Conservation (phyloP, 345 rosid species). For the Combretum micranthum region DNA sequence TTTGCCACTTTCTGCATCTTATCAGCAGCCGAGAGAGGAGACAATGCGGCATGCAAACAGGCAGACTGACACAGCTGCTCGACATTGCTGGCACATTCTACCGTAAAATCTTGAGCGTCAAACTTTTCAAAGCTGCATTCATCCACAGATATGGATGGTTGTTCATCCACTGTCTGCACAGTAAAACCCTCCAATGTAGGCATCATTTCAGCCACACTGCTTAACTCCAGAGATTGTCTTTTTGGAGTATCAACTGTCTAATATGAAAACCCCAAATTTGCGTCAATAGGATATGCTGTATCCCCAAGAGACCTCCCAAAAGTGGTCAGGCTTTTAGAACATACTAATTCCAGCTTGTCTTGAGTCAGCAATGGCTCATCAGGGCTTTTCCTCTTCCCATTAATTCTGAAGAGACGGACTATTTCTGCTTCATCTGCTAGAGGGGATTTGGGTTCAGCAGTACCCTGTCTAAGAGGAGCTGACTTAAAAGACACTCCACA, state of each 20-base stretch:
- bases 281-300: conserved; percentile 15
- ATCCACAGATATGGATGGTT: conserved; percentile 18
- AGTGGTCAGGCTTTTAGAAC: conserved; percentile 19
- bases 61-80: conserved; percentile 71
- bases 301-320: conserved; percentile 22
- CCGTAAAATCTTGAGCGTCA: conserved; percentile 40
- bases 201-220: conserved; percentile 24
- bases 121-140: conserved; percentile 32
- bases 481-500: conserved; percentile 11
- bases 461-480: conserved; percentile 12
- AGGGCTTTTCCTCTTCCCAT: conserved; percentile 14
- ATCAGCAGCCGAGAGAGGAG: conserved; percentile 39
- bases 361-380: conserved; percentile 19
- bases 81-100: conserved; percentile 44
- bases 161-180: conserved; percentile 37
- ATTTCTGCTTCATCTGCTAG: conserved; percentile 32
- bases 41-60: conserved; percentile 48
- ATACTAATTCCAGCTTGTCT: conserved; percentile 15
- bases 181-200: conserved; percentile 63
- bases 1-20: conserved; percentile 25
- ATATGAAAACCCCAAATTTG: conserved; percentile 16
- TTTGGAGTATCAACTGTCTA: conserved; percentile 26
- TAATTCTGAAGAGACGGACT: conserved; percentile 18
- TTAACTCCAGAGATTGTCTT: conserved; percentile 19
- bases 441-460: conserved; percentile 24